Conservation (phyloP, 2,329 filamentous ascomycete species). For the Amesomyces nigricolor region DNA sequence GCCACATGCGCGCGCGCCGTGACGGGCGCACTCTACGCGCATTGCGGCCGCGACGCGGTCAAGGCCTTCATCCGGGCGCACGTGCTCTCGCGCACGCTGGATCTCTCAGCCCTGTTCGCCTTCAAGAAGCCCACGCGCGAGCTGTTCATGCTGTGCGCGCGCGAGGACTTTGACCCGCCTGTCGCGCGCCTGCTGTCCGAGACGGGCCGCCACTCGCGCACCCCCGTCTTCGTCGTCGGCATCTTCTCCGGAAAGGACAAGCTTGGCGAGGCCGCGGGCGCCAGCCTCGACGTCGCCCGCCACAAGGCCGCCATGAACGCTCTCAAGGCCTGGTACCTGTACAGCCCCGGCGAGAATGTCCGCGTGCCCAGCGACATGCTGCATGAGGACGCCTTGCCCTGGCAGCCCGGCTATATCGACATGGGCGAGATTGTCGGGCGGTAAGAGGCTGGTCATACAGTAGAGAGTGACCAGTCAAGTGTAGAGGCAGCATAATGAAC, state of each 20-base stretch:
- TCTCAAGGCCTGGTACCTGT: constrained; percentile 93
- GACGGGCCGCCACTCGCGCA: constrained; percentile 77
- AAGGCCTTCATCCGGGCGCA: constrained; percentile 81
- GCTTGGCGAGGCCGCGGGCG: constrained; percentile 81
- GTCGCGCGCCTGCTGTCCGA: constrained; percentile 84
- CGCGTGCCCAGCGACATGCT: constrained; percentile 66
- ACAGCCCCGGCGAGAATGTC: constrained; percentile 65
- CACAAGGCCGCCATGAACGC: constrained; percentile 76
- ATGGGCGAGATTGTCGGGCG: constrained; percentile 60
- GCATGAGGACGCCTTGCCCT: constrained; percentile 53
- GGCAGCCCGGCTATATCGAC: constrained; percentile 64
- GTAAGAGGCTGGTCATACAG: constrained; percentile 6
- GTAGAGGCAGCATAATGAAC: too few species aligned
- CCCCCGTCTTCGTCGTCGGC: constrained; percentile 88
- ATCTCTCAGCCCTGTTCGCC: constrained; percentile 71
- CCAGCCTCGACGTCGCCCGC: constrained; percentile 71
- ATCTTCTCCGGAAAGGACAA: constrained; percentile 89
- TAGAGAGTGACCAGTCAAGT: background rate
- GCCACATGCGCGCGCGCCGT: constrained; percentile 77
- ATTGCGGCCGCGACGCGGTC: constrained; percentile 71
- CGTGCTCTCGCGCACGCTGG: constrained; percentile 72
- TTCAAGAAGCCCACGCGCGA: constrained; percentile 83
- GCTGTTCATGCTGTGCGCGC: constrained; percentile 72
- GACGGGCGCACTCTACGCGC: constrained; percentile 77
- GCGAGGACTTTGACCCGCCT: constrained; percentile 84